A percentile compares a stretch with the other conserved stretches of the same genome.
Conservation (phyloP, 78 protist species). For the Dictyostelium intermedium region DNA sequence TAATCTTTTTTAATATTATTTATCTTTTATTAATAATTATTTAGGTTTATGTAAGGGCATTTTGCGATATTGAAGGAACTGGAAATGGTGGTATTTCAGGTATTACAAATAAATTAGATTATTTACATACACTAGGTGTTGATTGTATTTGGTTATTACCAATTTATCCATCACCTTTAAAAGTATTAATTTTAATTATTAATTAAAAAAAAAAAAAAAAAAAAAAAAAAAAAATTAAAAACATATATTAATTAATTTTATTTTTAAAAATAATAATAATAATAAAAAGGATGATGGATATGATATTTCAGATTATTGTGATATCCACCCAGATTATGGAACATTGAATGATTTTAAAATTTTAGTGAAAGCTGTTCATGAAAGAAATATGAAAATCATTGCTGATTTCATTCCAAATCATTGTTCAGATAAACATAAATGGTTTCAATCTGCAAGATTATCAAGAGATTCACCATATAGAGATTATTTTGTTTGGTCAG, state of each 20-base stretch:
- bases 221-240: background rate
- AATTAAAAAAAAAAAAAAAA: background rate
- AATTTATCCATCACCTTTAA: slow-evolving; percentile 84
- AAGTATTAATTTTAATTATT: background rate
- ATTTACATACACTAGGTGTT: slow-evolving; percentile 84
- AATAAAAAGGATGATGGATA: slow-evolving; percentile 85
- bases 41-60: slow-evolving; percentile 83
- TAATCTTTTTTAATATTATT: background rate
- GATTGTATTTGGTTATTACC: slow-evolving; percentile 90
- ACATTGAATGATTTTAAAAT: slow-evolving; percentile 81
- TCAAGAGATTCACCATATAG: slow-evolving; percentile 70
- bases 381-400: slow-evolving; percentile 83
- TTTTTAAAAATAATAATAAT: background rate
- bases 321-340: slow-evolving; percentile 89
- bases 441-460: slow-evolving; percentile 86
- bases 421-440: slow-evolving; percentile 87
- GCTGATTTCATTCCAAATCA: slow-evolving; percentile 89
- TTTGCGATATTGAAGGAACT: slow-evolving; percentile 81
- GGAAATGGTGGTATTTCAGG: slow-evolving; percentile 89
- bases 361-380: slow-evolving; percentile 81
- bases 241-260: background rate
- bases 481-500: slow-evolving; percentile 89
- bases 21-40: background rate
- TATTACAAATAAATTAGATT: slow-evolving; percentile 81
- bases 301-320: slow-evolving; percentile 89